Percentiles rank a stretch among this genome's conserved stretches.
These are phyloP conservation scores for Saccharomyces pastorianus DNA, from an alignment of 1,139 yeast species.

Conservation along the genomic window DNA sequence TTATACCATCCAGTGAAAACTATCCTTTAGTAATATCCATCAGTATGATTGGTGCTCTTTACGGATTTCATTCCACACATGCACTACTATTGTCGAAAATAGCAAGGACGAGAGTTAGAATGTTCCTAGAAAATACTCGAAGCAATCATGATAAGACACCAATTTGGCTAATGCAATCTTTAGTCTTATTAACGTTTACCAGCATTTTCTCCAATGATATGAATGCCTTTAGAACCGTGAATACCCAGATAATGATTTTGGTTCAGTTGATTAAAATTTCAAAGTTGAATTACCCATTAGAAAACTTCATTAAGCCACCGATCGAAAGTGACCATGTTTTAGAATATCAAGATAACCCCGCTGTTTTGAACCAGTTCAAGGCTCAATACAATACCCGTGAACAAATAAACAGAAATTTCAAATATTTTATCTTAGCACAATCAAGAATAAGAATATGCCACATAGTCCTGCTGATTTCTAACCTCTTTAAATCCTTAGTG, in stretches of 20 bases:
- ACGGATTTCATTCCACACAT: slow-evolving; percentile 71
- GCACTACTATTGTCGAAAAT: slow-evolving; percentile 71
- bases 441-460: slow-evolving; percentile 81
- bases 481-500: slow-evolving; percentile 58
- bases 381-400: slow-evolving; percentile 31
- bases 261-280: slow-evolving; percentile 74
- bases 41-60: slow-evolving; percentile 85
- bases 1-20: slow-evolving; percentile 51
- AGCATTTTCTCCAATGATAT: slow-evolving; percentile 75
- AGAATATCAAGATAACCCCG: slow-evolving; percentile 31
- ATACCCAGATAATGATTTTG: slow-evolving; percentile 69
- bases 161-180: slow-evolving; percentile 79
- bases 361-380: slow-evolving; percentile 31
- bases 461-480: slow-evolving; percentile 64
- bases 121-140: slow-evolving; percentile 56
- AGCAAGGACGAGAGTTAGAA: slow-evolving; percentile 69
- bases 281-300: slow-evolving; percentile 63
- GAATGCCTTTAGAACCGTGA: slow-evolving; percentile 63
- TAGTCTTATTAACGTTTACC: slow-evolving; percentile 70
- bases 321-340: slow-evolving; percentile 30
- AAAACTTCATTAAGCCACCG: slow-evolving; percentile 55
- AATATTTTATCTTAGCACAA: slow-evolving; percentile 73
- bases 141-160: slow-evolving; percentile 62
- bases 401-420: slow-evolving; percentile 48
- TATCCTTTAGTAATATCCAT: slow-evolving; percentile 73